Conservation (phyloP, 1,139 yeast genomes). For the Nakaseomyces uthaithaninus region DNA sequence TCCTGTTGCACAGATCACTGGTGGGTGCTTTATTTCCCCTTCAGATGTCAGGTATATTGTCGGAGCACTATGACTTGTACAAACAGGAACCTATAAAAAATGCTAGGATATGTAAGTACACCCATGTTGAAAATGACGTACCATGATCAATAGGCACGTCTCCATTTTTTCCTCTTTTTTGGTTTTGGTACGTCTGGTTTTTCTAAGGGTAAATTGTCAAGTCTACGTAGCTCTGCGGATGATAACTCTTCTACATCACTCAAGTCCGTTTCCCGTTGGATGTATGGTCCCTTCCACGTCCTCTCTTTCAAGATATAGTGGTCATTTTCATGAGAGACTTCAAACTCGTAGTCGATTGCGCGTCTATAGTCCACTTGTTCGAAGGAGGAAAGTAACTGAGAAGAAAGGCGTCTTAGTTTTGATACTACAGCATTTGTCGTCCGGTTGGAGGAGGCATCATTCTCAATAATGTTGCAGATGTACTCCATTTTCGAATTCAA, state of each 20-base stretch:
- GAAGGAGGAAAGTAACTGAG: slow-evolving; percentile 16
- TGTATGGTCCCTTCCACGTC: slow-evolving; percentile 28
- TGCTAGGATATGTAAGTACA: too few species aligned
- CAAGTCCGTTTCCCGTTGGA: slow-evolving; percentile 28
- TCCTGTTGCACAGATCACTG: too few species aligned
- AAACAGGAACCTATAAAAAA: neutral
- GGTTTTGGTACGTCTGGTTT: neutral
- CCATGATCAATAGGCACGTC: neutral
- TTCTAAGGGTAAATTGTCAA: neutral
- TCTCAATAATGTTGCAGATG: slow-evolving; percentile 9
- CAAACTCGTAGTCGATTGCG: slow-evolving; percentile 20
- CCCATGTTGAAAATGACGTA: too few species aligned
- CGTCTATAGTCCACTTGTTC: slow-evolving; percentile 14
- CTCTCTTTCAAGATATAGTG: slow-evolving; percentile 15
- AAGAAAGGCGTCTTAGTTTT: slow-evolving; percentile 17
- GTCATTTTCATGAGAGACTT: slow-evolving; percentile 15
- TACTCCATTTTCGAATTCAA: neutral
- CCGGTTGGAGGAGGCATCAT: slow-evolving; percentile 11
- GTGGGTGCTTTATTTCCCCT: too few species aligned
- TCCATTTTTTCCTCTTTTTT: neutral
- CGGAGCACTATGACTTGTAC: too few species aligned
- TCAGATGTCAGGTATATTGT: too few species aligned
- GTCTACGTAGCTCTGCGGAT: neutral
- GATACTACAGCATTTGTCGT: slow-evolving; percentile 3
- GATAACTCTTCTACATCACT: slow-evolving; percentile 32